phyloP scores from a whole-genome alignment of 768 basidiomycete genomes.

The Russula compacta region DNA sequence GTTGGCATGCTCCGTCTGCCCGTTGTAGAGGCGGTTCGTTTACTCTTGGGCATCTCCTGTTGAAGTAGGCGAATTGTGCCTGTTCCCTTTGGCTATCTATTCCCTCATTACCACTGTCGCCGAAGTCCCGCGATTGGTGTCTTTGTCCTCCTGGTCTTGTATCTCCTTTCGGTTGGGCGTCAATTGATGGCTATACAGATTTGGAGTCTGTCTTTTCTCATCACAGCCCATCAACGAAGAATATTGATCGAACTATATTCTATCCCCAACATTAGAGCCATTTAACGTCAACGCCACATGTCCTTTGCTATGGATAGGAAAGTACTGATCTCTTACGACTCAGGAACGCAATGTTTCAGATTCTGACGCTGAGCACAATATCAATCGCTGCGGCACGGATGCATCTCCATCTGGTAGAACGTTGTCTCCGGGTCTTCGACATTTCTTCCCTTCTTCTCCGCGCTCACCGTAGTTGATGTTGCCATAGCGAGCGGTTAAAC shows the following conservation, averaged over 20 bases:
- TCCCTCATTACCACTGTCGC: background rate
- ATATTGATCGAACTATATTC: background rate
- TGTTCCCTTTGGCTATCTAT: background rate
- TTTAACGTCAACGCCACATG: background rate
- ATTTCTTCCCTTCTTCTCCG: background rate
- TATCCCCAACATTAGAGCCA: background rate
- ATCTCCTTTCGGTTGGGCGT: too few relatives aligned
- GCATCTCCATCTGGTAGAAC: background rate
- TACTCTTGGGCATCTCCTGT: background rate
- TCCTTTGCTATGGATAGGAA: background rate
- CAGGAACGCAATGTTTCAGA: background rate
- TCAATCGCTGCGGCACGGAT: background rate
- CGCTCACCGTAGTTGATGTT: background rate
- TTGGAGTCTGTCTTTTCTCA: background rate
- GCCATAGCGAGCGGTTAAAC: too few relatives aligned
- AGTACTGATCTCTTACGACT: background rate
- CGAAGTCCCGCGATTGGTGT: background rate
- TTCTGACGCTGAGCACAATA: background rate
- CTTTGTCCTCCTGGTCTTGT: background rate
- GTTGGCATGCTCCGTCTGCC: background rate
- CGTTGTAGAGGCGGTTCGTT: background rate
- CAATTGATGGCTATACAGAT: background rate
- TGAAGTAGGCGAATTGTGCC: background rate
- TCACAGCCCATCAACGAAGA: too few relatives aligned
- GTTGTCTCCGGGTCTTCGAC: background rate